Evolutionary conservation across 78 protist genomes (phyloP), one percentile per base, ranked within the genome.

Genomic region (Cavenderia fasciculata): DNA sequence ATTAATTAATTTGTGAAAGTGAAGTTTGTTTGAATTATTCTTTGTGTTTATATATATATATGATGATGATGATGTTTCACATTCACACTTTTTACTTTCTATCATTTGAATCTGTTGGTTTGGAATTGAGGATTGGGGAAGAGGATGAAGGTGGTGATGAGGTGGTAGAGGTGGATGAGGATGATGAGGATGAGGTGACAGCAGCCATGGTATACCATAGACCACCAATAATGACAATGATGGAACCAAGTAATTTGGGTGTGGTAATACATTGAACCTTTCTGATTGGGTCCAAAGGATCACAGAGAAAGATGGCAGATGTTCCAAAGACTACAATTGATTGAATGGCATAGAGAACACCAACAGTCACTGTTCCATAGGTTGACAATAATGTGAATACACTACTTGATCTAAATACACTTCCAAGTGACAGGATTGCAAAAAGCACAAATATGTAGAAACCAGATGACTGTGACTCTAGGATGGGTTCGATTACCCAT

Each of bases 271-370:
- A 78, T 51, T 78, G 87, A 52, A 49, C 51, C 12, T n/a, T 33
- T 66, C 69, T 46, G 2, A 47, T n/a, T 65, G 87, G 87, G 65
- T 78, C 61, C 11, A 7, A 38, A 18, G 87, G 87, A 65, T 78
- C 87, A 41, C 87, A 78, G n/a, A 78, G 31, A 40, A 65, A 78
- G 56, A 78, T 12, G 14, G 76, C 87, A 52, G 57, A 36, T 18
- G 74, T 23, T 7, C 31, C 31, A 36, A 78, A 78, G 4, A 78
- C 87, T 18, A 78, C 54, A 5, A 65, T 52, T 1, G 87, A 78
- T 65, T 78, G 87, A 18, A 78, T n/a, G 1, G 87, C 74, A 44
- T 78, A 78, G 41, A 78, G 56, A 16, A 78, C 87, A 12, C 87
- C 87, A 63, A 78, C 51, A 4, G 75, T 46, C 57, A 78, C 87